These are phyloP conservation scores for Durotheca rogersii DNA, from an alignment of 495 filamentous ascomycete species.

Conservation along the genomic window DNA sequence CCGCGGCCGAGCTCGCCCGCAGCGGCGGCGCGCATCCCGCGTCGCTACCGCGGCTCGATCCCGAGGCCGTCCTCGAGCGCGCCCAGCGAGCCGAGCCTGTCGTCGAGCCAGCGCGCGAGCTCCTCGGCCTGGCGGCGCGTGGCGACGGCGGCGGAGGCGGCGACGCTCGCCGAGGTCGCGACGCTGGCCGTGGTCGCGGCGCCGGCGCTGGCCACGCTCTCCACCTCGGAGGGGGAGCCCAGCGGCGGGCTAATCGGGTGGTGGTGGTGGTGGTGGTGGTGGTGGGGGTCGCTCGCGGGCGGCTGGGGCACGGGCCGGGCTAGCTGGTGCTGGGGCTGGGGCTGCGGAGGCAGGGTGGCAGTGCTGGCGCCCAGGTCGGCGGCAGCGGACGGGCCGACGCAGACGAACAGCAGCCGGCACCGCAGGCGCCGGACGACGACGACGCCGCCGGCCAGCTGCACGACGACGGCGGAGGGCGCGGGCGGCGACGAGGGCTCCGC, in stretches of 20 bases:
- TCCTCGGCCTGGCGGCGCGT: constrained; percentile 51
- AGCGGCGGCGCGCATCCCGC: not conserved
- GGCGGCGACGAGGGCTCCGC: not conserved
- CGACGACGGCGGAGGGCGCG: constrained; percentile 40
- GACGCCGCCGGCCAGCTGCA: constrained; percentile 49
- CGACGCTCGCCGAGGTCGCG: constrained; percentile 26
- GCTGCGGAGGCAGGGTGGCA: no score
- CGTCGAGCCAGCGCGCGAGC: constrained; percentile 48
- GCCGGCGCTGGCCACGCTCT: constrained; percentile 35
- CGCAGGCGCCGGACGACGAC: constrained; percentile 49
- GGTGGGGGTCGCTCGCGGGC: constrained; percentile 15
- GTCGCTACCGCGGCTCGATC: constrained; percentile 25
- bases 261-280: constrained; percentile 18
- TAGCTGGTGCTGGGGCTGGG: constrained; percentile 11
- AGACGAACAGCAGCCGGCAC: constrained; percentile 56
- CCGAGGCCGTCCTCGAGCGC: constrained; percentile 48
- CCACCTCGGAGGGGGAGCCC: constrained; percentile 40
- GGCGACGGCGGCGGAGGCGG: constrained; percentile 35
- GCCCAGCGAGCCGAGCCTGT: constrained; percentile 41
- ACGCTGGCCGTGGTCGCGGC: constrained; percentile 36
- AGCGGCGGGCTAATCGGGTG: no score
- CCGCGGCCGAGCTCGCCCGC: not conserved
- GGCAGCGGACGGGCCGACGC: constrained; percentile 44
- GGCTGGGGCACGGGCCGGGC: constrained; percentile 19
- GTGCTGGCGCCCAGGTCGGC: constrained; percentile 4